Conservation (phyloP, 495 filamentous ascomycete species). For the Sordaria brevicollis region DNA sequence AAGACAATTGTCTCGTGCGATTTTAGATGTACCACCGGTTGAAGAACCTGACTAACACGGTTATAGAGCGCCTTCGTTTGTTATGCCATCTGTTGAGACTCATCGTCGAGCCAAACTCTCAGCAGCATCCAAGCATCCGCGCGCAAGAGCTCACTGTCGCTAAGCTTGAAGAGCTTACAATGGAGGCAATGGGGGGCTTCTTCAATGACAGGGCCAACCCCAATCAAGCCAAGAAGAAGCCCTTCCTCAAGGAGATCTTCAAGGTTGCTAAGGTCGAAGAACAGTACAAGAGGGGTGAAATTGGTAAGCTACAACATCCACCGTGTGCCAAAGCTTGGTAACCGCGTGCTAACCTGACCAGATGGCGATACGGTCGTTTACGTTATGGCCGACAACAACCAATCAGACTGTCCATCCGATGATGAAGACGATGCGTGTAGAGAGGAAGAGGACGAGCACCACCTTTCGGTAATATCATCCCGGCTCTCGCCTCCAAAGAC, state of each 20-base stretch:
- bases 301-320: slow-evolving; percentile 37
- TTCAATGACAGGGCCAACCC: slow-evolving; percentile 33
- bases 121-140: slow-evolving; percentile 27
- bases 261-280: slow-evolving; percentile 56
- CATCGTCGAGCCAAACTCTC: slow-evolving; percentile 34
- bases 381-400: slow-evolving; percentile 27
- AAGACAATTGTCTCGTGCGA: slow-evolving; percentile 4
- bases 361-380: slow-evolving; percentile 29
- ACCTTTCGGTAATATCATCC: slow-evolving; percentile 4
- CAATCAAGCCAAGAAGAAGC: slow-evolving; percentile 31
- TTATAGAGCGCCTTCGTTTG: slow-evolving; percentile 48
- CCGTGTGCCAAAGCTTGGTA: background rate
- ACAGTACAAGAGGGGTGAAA: slow-evolving; percentile 45
- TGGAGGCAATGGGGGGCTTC: slow-evolving; percentile 34
- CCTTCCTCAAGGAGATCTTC: slow-evolving; percentile 54
- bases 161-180: slow-evolving; percentile 36
- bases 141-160: slow-evolving; percentile 30
- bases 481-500: slow-evolving; percentile 17
- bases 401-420: slow-evolving; percentile 18
- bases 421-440: slow-evolving; percentile 21
- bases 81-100: slow-evolving; percentile 53
- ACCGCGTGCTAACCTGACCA: slow-evolving; percentile 10
- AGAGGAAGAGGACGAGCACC: slow-evolving; percentile 17
- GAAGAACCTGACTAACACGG: background rate
- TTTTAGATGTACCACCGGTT: background rate